Conservation (phyloP, 495 filamentous ascomycete species). For the Neurospora sp. region DNA sequence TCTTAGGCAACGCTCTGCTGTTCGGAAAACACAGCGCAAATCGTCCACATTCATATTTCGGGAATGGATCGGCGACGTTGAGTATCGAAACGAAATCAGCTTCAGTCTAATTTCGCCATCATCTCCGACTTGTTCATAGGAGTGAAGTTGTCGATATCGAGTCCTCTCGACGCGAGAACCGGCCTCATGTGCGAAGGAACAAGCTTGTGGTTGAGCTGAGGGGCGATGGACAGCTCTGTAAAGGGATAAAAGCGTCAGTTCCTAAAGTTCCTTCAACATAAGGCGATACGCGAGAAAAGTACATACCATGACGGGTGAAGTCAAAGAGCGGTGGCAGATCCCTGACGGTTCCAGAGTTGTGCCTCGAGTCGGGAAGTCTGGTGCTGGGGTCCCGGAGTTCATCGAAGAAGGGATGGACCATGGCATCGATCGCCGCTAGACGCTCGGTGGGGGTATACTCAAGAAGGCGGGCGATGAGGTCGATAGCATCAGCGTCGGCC, state of each 20-base stretch:
- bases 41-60: conserved; percentile 3
- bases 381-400: conserved; percentile 85
- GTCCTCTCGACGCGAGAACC: conserved; percentile 60
- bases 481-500: conserved; percentile 84
- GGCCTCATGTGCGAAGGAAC: conserved; percentile 75
- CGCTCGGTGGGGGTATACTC: conserved; percentile 97
- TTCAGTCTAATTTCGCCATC: conserved; percentile 95
- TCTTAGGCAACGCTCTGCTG: conserved; percentile 16
- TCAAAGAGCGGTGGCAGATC: conserved; percentile 86
- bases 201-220: conserved; percentile 74
- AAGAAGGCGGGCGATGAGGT: conserved; percentile 83
- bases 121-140: conserved; percentile 89
- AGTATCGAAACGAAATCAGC: conserved; percentile 1
- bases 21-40: conserved; percentile 18
- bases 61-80: conserved; percentile 5
- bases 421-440: conserved; percentile 86
- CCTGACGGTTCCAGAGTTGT: conserved; percentile 60
- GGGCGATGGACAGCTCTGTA: conserved; percentile 88
- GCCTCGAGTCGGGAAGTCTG: conserved; percentile 85
- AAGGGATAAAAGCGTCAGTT: neutral
- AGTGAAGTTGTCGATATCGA: conserved; percentile 90
- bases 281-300: neutral
- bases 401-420: conserved; percentile 98
- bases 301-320: conserved; percentile 84
- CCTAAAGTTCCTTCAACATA: neutral